Evolutionary conservation across 176 grass and related monocot genomes (phyloP), one percentile per base, ranked within the genome.

Genomic region (Leersia perrieri): DNA sequence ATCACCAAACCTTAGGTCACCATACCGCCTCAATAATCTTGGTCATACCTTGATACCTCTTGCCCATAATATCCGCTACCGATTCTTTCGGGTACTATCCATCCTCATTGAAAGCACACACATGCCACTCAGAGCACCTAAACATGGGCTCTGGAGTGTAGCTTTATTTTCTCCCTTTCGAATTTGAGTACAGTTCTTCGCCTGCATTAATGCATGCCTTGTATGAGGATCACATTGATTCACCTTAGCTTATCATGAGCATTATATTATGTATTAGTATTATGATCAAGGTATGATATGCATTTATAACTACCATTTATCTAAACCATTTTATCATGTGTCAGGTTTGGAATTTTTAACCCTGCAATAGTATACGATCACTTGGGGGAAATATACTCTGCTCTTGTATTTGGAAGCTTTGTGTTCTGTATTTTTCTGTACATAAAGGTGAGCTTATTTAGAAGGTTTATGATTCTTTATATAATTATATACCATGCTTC

Each of bases 341-440:
- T 62, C 63, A 99, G 97, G 97, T 99, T 92, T 80, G 93, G 82
- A 78, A 81, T 92, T 63, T 93, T 99, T 78, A 86, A 96, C 81
- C 97, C 97, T 80, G 87, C 89, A 10, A 85, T 93, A 70, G 97
- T 99, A 8, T 99, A 99, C 82, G 97, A 96, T 34, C 93, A 99
- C 77, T 75, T 99, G 76, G 97, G 97, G 34, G 97, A 99, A 80
- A 99, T 99, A 60, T 99, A 78, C 87, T 88, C 97, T 31, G 79
- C 97, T 75, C 91, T 99, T 71, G 82, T 99, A 33, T 74, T 99
- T 77, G 97, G 97, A 81, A 99, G 97, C 73, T 89, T 99, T 57
- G 75, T 99, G 47, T 99, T 99, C 69, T 99, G 97, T 86, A 80
- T 99, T 90, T 87, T 90, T 3, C 87, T 99, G 49, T 99, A 99